phyloP scores from a whole-genome alignment of 2,329 filamentous ascomycete genomes.

The Epichloe sp. region DNA sequence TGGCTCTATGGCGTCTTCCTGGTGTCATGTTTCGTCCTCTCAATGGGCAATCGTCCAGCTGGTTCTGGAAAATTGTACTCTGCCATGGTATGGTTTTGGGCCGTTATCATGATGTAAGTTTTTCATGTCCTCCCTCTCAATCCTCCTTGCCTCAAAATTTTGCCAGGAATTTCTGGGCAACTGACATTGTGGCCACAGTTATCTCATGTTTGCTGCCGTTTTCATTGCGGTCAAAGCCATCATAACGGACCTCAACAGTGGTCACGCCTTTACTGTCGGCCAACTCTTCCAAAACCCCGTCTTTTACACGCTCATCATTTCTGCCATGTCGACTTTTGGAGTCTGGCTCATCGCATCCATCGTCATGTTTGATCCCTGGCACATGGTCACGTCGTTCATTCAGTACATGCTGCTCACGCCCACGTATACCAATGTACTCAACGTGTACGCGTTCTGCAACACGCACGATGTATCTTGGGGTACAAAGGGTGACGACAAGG shows the following conservation, averaged over 20 bases:
- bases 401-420: slow-evolving; percentile 94
- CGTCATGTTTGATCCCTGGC: slow-evolving; percentile 96
- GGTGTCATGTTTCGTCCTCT: slow-evolving; percentile 87
- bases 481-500: slow-evolving; percentile 94
- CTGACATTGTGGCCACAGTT: slow-evolving; percentile 32
- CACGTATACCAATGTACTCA: slow-evolving; percentile 95
- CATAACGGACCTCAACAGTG: slow-evolving; percentile 49
- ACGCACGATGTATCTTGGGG: slow-evolving; percentile 97
- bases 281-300: slow-evolving; percentile 75
- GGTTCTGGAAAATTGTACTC: slow-evolving; percentile 91
- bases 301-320: slow-evolving; percentile 90
- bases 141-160: neutral
- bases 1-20: slow-evolving; percentile 90
- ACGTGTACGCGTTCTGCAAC: slow-evolving; percentile 98
- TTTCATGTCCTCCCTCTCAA: neutral
- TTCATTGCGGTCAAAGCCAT: slow-evolving; percentile 89
- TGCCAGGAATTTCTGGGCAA: neutral
- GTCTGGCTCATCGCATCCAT: slow-evolving; percentile 87
- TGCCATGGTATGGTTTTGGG: slow-evolving; percentile 98
- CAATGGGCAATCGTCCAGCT: slow-evolving; percentile 86
- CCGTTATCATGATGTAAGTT: slow-evolving; percentile 75
- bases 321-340: slow-evolving; percentile 79
- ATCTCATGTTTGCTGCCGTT: slow-evolving; percentile 86
- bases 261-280: slow-evolving; percentile 51
- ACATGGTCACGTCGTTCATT: slow-evolving; percentile 91